These are phyloP conservation scores for Clonostachys rosea DNA, from an alignment of 2,329 filamentous ascomycete genomes.

Conservation along the genomic window DNA sequence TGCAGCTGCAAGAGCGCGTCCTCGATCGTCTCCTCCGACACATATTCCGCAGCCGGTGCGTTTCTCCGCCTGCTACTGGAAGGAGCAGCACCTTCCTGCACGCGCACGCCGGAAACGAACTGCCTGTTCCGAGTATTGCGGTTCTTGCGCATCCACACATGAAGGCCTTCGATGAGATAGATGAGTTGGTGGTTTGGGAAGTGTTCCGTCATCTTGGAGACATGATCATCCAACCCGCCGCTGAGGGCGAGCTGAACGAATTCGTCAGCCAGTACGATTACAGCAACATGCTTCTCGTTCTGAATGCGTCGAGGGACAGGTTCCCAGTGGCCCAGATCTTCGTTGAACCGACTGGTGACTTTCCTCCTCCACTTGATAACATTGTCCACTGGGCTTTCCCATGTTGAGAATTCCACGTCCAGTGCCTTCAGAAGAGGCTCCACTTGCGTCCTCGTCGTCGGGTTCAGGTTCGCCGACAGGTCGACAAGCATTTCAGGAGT, in stretches of 20 bases:
- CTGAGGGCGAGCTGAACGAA: slow-evolving; percentile 57
- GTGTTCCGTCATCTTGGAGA: slow-evolving; percentile 45
- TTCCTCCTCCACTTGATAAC: slow-evolving; percentile 68
- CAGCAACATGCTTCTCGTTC: slow-evolving; percentile 57
- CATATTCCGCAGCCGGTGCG: slow-evolving; percentile 32
- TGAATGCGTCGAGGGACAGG: slow-evolving; percentile 47
- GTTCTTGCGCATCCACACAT: slow-evolving; percentile 64
- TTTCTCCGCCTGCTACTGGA: slow-evolving; percentile 29
- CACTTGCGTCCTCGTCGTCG: slow-evolving; percentile 37
- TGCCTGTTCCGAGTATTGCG: slow-evolving; percentile 61
- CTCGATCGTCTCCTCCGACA: slow-evolving; percentile 67
- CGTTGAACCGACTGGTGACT: slow-evolving; percentile 57
- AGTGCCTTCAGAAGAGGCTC: slow-evolving; percentile 45
- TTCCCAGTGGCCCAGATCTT: slow-evolving; percentile 59
- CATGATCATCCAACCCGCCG: slow-evolving; percentile 52
- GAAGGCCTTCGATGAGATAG: slow-evolving; percentile 69
- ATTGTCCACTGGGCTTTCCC: slow-evolving; percentile 39
- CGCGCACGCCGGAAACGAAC: slow-evolving; percentile 61
- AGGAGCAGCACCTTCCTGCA: slow-evolving; percentile 20
- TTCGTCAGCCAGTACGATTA: slow-evolving; percentile 57
- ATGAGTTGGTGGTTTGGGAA: slow-evolving; percentile 53
- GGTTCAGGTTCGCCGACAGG: slow-evolving; percentile 52
- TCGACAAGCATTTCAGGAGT: slow-evolving; percentile 75
- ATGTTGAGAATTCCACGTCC: slow-evolving; percentile 38
- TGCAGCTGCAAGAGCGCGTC: slow-evolving; percentile 68